These are phyloP conservation scores for Phanerodontia chrysosporium DNA, from an alignment of 768 basidiomycete genomes.

Conservation along the genomic window DNA sequence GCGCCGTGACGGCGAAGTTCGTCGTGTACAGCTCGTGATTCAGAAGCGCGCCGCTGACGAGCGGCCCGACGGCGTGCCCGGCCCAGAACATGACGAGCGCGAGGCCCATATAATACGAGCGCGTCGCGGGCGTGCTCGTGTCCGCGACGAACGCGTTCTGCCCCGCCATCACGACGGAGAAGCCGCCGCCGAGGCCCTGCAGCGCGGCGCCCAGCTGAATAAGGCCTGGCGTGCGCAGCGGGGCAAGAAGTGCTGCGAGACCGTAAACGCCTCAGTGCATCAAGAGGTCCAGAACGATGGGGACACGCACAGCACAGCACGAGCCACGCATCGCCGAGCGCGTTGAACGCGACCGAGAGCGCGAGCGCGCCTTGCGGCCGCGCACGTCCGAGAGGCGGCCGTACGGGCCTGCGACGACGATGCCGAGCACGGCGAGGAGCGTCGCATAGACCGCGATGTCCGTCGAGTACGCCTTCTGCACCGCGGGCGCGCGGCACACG, in stretches of 20 bases:
- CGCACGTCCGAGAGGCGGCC: not conserved
- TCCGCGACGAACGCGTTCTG: slow-evolving; percentile 4
- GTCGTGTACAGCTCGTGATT: not conserved
- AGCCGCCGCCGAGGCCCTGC: slow-evolving; percentile 3
- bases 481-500: not conserved
- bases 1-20: not conserved
- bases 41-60: not conserved
- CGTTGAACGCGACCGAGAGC: not conserved
- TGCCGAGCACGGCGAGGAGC: slow-evolving; percentile 1
- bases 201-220: not conserved
- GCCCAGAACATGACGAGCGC: not conserved
- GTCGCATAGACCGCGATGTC: not conserved
- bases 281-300: not conserved
- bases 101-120: slow-evolving; percentile 3
- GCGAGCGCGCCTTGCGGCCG: not conserved
- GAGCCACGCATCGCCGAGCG: slow-evolving; percentile 1
- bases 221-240: not conserved
- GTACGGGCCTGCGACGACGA: not conserved
- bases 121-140: not conserved
- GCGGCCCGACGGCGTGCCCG: not conserved
- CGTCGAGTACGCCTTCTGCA: slow-evolving; percentile 1
- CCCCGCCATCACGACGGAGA: not conserved
- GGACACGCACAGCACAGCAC: not conserved
- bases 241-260: not conserved
- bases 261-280: not conserved